These are phyloP conservation scores for Microcyclospora pomicola DNA, from an alignment of 2,329 filamentous ascomycete species.

Conservation along the genomic window DNA sequence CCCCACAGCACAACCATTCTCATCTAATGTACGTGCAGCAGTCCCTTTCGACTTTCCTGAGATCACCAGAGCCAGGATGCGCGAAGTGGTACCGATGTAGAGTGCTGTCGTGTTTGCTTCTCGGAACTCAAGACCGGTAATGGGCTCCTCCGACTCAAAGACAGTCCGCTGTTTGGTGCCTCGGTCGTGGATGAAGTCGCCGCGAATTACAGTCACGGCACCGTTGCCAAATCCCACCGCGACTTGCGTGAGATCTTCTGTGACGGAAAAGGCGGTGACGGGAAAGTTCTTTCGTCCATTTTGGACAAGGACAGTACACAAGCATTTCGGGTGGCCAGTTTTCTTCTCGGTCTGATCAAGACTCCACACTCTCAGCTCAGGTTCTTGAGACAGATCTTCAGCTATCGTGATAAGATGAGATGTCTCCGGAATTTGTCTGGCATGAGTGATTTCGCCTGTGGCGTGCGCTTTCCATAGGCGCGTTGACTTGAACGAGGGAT, in stretches of 20 bases:
- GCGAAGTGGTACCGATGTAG: constrained; percentile 81
- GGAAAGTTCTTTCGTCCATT: constrained; percentile 89
- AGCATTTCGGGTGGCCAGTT: constrained; percentile 73
- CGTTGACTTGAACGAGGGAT: constrained; percentile 72
- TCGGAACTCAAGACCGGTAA: constrained; percentile 77
- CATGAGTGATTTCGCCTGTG: constrained; percentile 66
- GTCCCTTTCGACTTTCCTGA: constrained; percentile 81
- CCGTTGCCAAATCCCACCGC: constrained; percentile 95
- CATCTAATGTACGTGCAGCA: constrained; percentile 75
- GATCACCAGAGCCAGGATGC: constrained; percentile 75
- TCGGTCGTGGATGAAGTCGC: constrained; percentile 87
- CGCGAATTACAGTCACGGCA: constrained; percentile 80
- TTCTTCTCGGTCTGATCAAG: constrained; percentile 90
- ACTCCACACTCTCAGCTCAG: constrained; percentile 92
- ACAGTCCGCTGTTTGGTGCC: constrained; percentile 89
- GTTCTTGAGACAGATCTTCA: constrained; percentile 78
- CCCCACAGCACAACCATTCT: constrained; percentile 78
- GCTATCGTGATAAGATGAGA: constrained; percentile 72
- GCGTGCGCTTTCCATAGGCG: constrained; percentile 82
- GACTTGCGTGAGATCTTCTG: constrained; percentile 80
- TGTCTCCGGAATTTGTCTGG: constrained; percentile 82
- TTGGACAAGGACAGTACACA: constrained; percentile 72
- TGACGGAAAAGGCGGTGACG: constrained; percentile 79
- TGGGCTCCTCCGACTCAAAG: constrained; percentile 90
- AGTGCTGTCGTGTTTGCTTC: constrained; percentile 55